These are phyloP conservation scores for Kluyveromyces sp. DNA, from an alignment of 1,139 yeast genomes.

Conservation along the genomic window DNA sequence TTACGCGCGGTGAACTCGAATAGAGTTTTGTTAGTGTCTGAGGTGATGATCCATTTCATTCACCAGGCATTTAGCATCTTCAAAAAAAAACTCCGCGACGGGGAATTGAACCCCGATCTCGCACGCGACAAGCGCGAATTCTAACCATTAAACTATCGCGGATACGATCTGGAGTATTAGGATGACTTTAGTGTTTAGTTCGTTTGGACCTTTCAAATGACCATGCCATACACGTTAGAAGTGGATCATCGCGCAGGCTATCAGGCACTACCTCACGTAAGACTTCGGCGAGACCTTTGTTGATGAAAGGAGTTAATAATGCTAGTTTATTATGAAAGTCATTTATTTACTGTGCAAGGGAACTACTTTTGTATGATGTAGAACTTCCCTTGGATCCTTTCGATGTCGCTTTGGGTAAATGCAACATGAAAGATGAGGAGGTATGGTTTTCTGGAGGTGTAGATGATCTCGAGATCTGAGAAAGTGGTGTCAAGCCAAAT, in stretches of 20 bases:
- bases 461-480: slow-evolving; percentile 4
- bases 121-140: slow-evolving; percentile 37
- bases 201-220: too few relatives aligned
- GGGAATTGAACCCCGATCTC: slow-evolving; percentile 37
- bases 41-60: too few relatives aligned
- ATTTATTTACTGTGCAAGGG: neutral
- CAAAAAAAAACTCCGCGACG: slow-evolving; percentile 33
- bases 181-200: too few relatives aligned
- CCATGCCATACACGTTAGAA: too few relatives aligned
- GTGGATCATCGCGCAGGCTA: too few relatives aligned
- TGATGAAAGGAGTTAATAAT: too few relatives aligned
- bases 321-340: neutral
- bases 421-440: neutral
- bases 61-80: too few relatives aligned
- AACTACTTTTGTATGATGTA: neutral
- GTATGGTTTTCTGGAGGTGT: neutral
- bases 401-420: neutral
- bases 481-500: slow-evolving; percentile 25
- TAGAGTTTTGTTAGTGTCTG: too few relatives aligned
- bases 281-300: too few relatives aligned
- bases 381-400: neutral
- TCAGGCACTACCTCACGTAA: too few relatives aligned
- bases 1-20: too few relatives aligned
- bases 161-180: slow-evolving; percentile 17
- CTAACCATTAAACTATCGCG: slow-evolving; percentile 36